Percentiles rank a stretch among this genome's conserved stretches.
These are phyloP conservation scores for Clitopilus passeckerianus DNA, from an alignment of 768 basidiomycete species.

Conservation along the genomic window DNA sequence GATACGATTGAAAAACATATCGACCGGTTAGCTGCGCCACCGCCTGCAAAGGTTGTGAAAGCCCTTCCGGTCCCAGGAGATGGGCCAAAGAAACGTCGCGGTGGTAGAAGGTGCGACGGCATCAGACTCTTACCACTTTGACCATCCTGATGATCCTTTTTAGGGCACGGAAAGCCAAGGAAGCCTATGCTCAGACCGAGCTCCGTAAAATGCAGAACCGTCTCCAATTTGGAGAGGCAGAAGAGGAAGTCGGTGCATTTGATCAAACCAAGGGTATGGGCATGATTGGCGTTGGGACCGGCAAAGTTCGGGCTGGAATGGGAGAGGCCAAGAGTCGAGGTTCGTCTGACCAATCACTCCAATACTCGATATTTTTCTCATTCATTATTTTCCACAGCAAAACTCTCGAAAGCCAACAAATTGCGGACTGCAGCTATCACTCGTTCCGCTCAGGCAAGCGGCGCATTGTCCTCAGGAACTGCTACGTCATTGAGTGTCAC, in stretches of 20 bases:
- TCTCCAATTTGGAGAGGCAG: conserved; percentile 92
- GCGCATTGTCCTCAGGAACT: conserved; percentile 66
- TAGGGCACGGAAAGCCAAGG: conserved; percentile 97
- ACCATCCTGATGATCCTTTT: neutral
- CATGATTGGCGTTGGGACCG: conserved; percentile 87
- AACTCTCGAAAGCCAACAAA: conserved; percentile 93
- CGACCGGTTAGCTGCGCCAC: conserved; percentile 88
- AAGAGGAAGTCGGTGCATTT: conserved; percentile 94
- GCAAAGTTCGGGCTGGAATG: conserved; percentile 83
- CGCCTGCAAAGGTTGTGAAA: conserved; percentile 89
- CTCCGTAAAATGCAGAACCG: conserved; percentile 95
- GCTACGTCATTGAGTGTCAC: conserved; percentile 92
- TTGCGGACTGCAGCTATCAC: conserved; percentile 82
- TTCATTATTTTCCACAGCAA: conserved; percentile 53
- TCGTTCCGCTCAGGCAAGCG: conserved; percentile 55
- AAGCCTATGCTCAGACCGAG: conserved; percentile 96
- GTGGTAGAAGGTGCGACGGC: conserved; percentile 75
- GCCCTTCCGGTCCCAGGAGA: conserved; percentile 93
- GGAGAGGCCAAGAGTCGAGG: conserved; percentile 92
- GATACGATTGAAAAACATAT: conserved; percentile 93
- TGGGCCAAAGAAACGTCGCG: conserved; percentile 91
- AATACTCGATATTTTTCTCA: neutral
- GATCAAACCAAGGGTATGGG: conserved; percentile 98
- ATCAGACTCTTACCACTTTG: neutral
- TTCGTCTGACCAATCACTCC: conserved; percentile 28